Evolutionary conservation across 768 basidiomycete species (phyloP).

Genomic region (Macrolepiota fuliginosa): DNA sequence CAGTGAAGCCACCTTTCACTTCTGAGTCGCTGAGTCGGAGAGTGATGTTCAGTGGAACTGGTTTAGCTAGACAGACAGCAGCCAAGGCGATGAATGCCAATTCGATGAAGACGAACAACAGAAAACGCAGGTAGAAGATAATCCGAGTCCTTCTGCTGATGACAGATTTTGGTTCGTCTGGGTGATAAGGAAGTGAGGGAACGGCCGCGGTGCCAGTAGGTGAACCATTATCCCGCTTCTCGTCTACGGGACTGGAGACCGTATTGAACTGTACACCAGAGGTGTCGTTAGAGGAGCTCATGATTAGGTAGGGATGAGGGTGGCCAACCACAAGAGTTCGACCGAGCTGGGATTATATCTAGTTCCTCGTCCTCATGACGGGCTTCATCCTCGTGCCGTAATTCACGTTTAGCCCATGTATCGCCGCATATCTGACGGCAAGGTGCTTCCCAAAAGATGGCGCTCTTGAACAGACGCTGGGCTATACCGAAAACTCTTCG

Average conservation of each 20-base stretch:
- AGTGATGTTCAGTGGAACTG: neutral
- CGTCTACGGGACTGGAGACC: neutral
- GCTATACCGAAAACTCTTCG: neutral
- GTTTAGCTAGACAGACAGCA: conserved; percentile 7
- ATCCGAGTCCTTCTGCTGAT: neutral
- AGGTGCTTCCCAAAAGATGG: neutral
- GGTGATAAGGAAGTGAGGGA: neutral
- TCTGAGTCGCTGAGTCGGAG: conserved; percentile 4
- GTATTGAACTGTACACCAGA: neutral
- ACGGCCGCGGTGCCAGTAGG: neutral
- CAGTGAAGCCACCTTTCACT: conserved; percentile 11
- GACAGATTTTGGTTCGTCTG: neutral
- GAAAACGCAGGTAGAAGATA: neutral
- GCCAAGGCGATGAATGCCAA: conserved; percentile 2
- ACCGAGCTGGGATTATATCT: neutral
- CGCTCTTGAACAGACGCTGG: neutral
- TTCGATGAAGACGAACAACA: conserved; percentile 1
- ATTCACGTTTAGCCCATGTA: neutral
- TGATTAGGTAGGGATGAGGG: neutral
- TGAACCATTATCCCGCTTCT: neutral
- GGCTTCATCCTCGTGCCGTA: conserved; percentile 3
- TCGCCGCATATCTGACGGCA: neutral
- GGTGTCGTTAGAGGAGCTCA: conserved; percentile 2
- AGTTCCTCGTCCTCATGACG: neutral
- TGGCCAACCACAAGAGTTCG: neutral